Evolutionary conservation across 306 rosid species (phyloP), one percentile per base, ranked within the genome.

Genomic region (Glycyrrhiza uralensis): DNA sequence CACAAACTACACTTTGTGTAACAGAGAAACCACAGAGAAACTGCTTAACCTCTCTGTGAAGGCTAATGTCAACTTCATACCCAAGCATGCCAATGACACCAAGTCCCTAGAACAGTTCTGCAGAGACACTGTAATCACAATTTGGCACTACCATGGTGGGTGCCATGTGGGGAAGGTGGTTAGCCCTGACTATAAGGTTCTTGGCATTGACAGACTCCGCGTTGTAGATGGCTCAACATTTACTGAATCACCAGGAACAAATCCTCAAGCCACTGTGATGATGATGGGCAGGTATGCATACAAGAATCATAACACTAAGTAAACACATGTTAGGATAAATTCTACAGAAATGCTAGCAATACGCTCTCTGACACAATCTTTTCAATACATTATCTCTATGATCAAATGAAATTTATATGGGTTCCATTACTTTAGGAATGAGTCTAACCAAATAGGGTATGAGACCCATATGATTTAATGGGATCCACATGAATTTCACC

Each of bases 91-190:
- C 24, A 89, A 91, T 68, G 97, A 89, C 83, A 87, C 96, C 0
- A 23, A 74, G 19, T 94, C 97, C 30, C 5, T 94, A 10, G 88
- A 87, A 80, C 97, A 87, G 79, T 91, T 91, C 63, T 94, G 97
- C 78, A 86, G 63, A 61, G 99, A 94, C 86, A 86, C 96, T 22
- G 97, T 94, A 72, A 89, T 87, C 84, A 85, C 97, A 26, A 94
- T 91, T 66, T 94, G 99, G 99, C 99, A 94, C 52, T 94, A 91
- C 84, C 99, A 91, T 70, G 99, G 99, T 14, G 99, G 99, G 24
- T 82, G 91, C 73, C 99, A 86, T 59, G 90, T 91, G 20, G 95
- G 95, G 39, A 89, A 82, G 76, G 99, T 91, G 12, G 90, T 94
- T 65, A 72, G 62, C 46, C 52, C 75, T 17, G 80, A 87, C 18